These are phyloP conservation scores for Lactarius trivialis DNA, from an alignment of 768 basidiomycete genomes.

Conservation along the genomic window DNA sequence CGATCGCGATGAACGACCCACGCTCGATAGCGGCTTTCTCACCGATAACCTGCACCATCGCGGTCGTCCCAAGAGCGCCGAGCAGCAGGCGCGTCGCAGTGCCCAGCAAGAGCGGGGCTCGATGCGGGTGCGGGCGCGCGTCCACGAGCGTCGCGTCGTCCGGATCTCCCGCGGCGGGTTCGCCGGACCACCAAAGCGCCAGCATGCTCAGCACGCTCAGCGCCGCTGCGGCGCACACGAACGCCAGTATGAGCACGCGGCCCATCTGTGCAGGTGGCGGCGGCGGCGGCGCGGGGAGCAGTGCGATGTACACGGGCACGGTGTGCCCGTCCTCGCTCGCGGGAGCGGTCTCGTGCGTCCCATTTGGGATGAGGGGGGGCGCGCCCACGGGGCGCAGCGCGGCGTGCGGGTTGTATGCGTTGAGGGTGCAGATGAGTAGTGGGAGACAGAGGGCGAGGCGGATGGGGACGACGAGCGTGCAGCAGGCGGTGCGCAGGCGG, in stretches of 20 bases:
- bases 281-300: neutral
- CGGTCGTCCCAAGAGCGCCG: conserved; percentile 16
- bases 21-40: conserved; percentile 8
- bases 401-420: conserved; percentile 12
- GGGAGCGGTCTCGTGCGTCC: neutral
- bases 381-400: conserved; percentile 2
- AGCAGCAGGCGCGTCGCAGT: conserved; percentile 11
- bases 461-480: conserved; percentile 18
- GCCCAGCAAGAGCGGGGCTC: conserved; percentile 1
- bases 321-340: neutral
- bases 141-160: conserved; percentile 17
- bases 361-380: neutral
- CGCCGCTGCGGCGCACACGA: conserved; percentile 5
- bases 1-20: conserved; percentile 14
- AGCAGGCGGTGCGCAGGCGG: conserved; percentile 17
- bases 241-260: conserved; percentile 13
- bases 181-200: conserved; percentile 4
- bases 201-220: conserved; percentile 16
- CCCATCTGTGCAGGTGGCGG: neutral
- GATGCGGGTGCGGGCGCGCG: neutral
- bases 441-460: conserved; percentile 21
- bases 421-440: conserved; percentile 18
- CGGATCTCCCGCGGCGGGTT: neutral
- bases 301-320: conserved; percentile 1
- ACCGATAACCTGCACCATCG: conserved; percentile 11